Evolutionary conservation across 768 basidiomycete species (phyloP).

Genomic region (Roridomyces roridus): DNA sequence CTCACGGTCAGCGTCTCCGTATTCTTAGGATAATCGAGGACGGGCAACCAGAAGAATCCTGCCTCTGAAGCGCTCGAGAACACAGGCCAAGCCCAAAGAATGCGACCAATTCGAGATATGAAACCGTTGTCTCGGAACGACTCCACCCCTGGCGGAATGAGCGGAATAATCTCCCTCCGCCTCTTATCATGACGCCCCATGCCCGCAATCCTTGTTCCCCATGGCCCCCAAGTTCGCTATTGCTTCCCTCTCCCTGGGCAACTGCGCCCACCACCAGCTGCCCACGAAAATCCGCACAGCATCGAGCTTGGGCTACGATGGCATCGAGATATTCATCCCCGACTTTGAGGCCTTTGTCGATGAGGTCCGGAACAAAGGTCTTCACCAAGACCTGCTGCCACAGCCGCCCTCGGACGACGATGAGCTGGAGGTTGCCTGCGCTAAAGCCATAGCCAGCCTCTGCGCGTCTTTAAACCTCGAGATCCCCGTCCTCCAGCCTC

Average conservation of each 20-base stretch:
- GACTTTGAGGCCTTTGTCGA: constrained; percentile 33
- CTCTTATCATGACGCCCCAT: no score
- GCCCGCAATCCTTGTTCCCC: background rate
- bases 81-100: no score
- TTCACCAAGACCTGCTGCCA: constrained; percentile 29
- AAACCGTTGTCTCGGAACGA: no score
- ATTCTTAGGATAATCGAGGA: no score
- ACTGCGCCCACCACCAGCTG: constrained; percentile 35
- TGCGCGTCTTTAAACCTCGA: constrained; percentile 29
- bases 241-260: constrained; percentile 34
- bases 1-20: no score
- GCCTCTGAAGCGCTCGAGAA: no score
- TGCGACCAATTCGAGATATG: no score
- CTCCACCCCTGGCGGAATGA: no score
- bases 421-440: constrained; percentile 33
- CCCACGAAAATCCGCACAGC: constrained; percentile 36
- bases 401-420: constrained; percentile 1
- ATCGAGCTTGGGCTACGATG: constrained; percentile 40
- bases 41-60: no score
- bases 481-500: constrained; percentile 42
- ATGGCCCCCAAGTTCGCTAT: constrained; percentile 29
- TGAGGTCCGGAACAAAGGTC: constrained; percentile 22
- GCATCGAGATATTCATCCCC: constrained; percentile 35
- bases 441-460: constrained; percentile 27
- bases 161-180: no score